Evolutionary conservation across 2,329 filamentous ascomycete genomes (phyloP).

Genomic region (Aspergillus viridinutans): DNA sequence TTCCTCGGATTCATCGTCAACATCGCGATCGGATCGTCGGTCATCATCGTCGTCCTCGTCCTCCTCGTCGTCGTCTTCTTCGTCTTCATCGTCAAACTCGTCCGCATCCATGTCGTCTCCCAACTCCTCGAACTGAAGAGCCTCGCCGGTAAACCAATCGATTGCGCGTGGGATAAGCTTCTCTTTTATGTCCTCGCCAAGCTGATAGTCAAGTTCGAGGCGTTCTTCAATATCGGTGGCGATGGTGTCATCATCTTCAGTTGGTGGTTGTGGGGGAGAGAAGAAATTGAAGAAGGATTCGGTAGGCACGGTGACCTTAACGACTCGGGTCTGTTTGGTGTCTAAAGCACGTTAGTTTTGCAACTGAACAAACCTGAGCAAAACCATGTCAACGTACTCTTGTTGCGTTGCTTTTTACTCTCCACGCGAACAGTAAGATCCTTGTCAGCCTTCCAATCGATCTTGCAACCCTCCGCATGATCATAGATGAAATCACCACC

Average conservation of each 20-base stretch:
- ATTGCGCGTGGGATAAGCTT: slow-evolving; percentile 98
- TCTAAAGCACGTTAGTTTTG: slow-evolving; percentile 51
- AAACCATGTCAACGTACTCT: slow-evolving; percentile 64
- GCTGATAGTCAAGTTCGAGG: slow-evolving; percentile 95
- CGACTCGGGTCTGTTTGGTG: slow-evolving; percentile 97
- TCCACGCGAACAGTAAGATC: slow-evolving; percentile 92
- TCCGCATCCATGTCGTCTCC: slow-evolving; percentile 79
- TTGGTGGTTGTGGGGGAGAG: slow-evolving; percentile 83
- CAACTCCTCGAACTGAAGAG: slow-evolving; percentile 91
- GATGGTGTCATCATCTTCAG: slow-evolving; percentile 64
- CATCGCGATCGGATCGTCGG: slow-evolving; percentile 57
- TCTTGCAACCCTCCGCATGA: slow-evolving; percentile 96
- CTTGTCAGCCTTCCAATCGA: slow-evolving; percentile 91
- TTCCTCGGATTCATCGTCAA: slow-evolving; percentile 62
- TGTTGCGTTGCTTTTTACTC: slow-evolving; percentile 99
- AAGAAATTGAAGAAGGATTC: slow-evolving; percentile 99
- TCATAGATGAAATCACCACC: slow-evolving; percentile 99
- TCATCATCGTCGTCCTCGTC: slow-evolving; percentile 87
- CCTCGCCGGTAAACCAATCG: slow-evolving; percentile 99
- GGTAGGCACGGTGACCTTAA: slow-evolving; percentile 98
- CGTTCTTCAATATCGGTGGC: slow-evolving; percentile 94
- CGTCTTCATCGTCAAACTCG: slow-evolving; percentile 84
- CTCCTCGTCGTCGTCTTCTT: slow-evolving; percentile 83
- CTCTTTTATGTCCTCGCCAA: slow-evolving; percentile 99
- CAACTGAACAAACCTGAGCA: background rate